A percentile compares a stretch with the other conserved stretches of the same genome.
Evolutionary conservation across 1,284 basidiomycete genomes (phyloP).

Genomic region (Dichomitus squalens): DNA sequence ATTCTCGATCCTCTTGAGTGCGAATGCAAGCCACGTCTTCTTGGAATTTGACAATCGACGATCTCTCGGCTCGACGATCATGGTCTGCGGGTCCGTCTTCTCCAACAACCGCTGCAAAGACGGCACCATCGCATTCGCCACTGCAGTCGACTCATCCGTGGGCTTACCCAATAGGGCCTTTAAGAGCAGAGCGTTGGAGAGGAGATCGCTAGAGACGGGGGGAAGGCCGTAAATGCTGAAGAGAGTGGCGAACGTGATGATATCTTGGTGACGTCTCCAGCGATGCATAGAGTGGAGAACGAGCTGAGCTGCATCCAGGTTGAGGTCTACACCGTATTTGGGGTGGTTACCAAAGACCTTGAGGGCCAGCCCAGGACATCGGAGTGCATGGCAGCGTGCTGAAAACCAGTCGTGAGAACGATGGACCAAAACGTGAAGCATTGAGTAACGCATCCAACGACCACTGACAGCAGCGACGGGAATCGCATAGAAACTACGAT

Average conservation of each 20-base stretch:
- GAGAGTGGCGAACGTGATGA: slow-evolving; percentile 51
- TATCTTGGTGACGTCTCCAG: slow-evolving; percentile 46
- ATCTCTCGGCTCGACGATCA: slow-evolving; percentile 29
- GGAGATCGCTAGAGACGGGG: slow-evolving; percentile 53
- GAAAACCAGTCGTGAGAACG: not conserved
- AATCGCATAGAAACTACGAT: not conserved
- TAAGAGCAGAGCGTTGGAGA: slow-evolving; percentile 57
- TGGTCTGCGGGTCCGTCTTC: slow-evolving; percentile 29
- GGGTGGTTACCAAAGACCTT: slow-evolving; percentile 61
- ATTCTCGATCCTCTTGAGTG: slow-evolving; percentile 31
- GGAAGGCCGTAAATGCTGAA: slow-evolving; percentile 55
- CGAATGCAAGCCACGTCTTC: slow-evolving; percentile 33
- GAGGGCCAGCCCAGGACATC: slow-evolving; percentile 56
- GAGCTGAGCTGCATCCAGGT: slow-evolving; percentile 51
- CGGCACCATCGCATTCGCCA: slow-evolving; percentile 48
- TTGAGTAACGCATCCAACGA: not conserved
- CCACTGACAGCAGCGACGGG: not conserved
- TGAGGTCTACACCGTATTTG: slow-evolving; percentile 60
- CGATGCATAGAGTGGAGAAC: slow-evolving; percentile 48
- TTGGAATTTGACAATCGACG: slow-evolving; percentile 29
- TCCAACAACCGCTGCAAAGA: slow-evolving; percentile 40
- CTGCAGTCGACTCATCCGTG: slow-evolving; percentile 36
- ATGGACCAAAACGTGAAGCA: no score
- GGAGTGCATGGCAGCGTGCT: slow-evolving; percentile 64
- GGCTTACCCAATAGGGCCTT: slow-evolving; percentile 35